Evolutionary conservation across 2,329 filamentous ascomycete genomes (phyloP).

Genomic region (Didymella pomorum): DNA sequence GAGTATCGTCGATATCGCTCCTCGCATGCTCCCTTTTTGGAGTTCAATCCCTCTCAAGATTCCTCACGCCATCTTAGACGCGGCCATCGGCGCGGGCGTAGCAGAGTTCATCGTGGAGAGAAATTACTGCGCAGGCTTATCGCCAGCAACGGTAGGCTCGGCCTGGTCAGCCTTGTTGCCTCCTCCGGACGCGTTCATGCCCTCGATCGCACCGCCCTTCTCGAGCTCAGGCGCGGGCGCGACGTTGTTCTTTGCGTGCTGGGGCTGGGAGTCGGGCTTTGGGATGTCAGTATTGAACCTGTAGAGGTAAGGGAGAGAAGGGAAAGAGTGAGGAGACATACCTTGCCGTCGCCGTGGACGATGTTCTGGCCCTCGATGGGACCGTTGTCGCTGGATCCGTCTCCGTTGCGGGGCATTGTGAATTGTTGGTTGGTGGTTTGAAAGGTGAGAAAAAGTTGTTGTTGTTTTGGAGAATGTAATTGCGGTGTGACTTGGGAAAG

Average conservation of each 20-base stretch:
- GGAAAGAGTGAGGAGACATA: slow-evolving; percentile 21
- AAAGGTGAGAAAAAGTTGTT: too few species aligned
- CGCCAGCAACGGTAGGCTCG: slow-evolving; percentile 18
- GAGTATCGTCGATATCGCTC: slow-evolving; percentile 27
- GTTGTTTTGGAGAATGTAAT: too few species aligned
- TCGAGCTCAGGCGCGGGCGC: slow-evolving; percentile 50
- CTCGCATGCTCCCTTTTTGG: slow-evolving; percentile 15
- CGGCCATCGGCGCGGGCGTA: too few species aligned
- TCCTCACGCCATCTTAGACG: too few species aligned
- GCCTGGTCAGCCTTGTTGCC: slow-evolving; percentile 23
- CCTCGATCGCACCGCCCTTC: slow-evolving; percentile 44
- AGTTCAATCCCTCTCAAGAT: too few species aligned
- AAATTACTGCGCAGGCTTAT: slow-evolving; percentile 6
- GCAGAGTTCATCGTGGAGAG: too few species aligned
- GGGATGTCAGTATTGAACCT: slow-evolving; percentile 25
- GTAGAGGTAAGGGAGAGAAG: neutral
- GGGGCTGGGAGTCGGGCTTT: slow-evolving; percentile 29
- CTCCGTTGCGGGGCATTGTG: slow-evolving; percentile 53
- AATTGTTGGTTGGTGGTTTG: neutral
- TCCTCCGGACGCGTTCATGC: slow-evolving; percentile 18
- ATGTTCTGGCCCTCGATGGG: slow-evolving; percentile 51
- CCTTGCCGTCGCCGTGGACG: slow-evolving; percentile 50
- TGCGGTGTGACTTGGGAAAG: neutral
- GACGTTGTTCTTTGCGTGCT: slow-evolving; percentile 51
- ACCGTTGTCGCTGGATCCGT: slow-evolving; percentile 52